phyloP scores from a whole-genome alignment of 129 eudicot genomes.

The Dittrichia graveolens region DNA sequence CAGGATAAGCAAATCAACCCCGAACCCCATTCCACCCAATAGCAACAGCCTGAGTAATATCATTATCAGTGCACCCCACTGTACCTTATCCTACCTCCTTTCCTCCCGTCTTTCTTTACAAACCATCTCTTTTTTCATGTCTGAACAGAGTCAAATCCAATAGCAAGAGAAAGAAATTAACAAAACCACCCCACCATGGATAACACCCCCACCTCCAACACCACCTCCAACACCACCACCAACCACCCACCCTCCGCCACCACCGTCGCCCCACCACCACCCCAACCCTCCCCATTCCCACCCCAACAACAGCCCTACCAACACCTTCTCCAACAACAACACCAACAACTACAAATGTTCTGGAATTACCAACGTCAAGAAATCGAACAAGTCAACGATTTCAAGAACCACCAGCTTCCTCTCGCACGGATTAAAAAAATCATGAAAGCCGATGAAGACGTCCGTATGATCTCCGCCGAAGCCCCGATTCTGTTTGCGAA shows the following conservation, averaged over 20 bases:
- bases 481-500: conserved; percentile 83
- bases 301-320: conserved; percentile 54
- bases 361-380: conserved; percentile 87
- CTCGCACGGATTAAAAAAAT: conserved; percentile 74
- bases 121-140: conserved; percentile 1
- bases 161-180: not conserved
- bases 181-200: conserved; percentile 26
- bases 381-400: conserved; percentile 74
- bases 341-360: conserved; percentile 83
- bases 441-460: conserved; percentile 79
- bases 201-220: conserved; percentile 33
- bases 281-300: conserved; percentile 29
- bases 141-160: not conserved
- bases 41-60: conserved; percentile 7
- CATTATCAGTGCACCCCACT: conserved; percentile 29
- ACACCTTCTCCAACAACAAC: conserved; percentile 84
- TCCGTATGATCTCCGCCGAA: conserved; percentile 89
- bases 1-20: conserved; percentile 32
- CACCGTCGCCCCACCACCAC: conserved; percentile 37
- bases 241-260: conserved; percentile 35
- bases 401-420: conserved; percentile 87
- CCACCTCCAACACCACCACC: conserved; percentile 40
- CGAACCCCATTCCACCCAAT: conserved; percentile 24
- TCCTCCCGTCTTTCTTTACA: conserved; percentile 9
- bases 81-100: conserved; percentile 45